phyloP scores from a whole-genome alignment of 441 rosid genomes.

The Populus hybrid region DNA sequence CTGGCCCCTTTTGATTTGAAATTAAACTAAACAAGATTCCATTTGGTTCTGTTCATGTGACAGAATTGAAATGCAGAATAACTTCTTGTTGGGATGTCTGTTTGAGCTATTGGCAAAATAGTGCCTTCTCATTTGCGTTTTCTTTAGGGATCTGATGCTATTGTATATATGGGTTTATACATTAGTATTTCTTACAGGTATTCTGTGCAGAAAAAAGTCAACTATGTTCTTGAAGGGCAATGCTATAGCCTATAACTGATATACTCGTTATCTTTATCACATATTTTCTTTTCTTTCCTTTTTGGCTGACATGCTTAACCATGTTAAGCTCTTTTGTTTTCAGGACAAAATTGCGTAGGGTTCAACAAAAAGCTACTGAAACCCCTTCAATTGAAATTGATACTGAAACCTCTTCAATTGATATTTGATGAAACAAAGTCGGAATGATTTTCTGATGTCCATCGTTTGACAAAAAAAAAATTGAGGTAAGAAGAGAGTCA shows the following conservation, averaged over 20 bases:
- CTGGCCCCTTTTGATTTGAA: neutral
- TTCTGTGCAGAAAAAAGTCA: neutral
- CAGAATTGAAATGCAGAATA: neutral
- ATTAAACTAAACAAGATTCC: neutral
- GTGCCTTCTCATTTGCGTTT: too few species aligned
- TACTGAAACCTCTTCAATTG: neutral
- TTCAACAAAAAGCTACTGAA: neutral
- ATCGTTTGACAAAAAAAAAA: neutral
- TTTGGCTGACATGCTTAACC: neutral
- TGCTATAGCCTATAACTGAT: neutral
- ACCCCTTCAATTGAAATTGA: neutral
- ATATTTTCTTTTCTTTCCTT: neutral
- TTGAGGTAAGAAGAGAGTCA: neutral
- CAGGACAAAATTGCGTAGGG: neutral
- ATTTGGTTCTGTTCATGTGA: neutral
- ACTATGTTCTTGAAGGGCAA: neutral
- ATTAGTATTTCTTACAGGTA: too few species aligned
- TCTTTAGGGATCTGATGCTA: neutral
- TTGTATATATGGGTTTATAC: neutral
- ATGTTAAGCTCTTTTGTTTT: neutral
- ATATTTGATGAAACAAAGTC: neutral
- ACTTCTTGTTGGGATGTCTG: neutral
- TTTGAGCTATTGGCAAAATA: too few species aligned
- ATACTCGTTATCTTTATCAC: neutral
- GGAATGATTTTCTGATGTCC: neutral